These are phyloP conservation scores for Mycena vitilis DNA, from an alignment of 768 basidiomycete species.

Conservation along the genomic window DNA sequence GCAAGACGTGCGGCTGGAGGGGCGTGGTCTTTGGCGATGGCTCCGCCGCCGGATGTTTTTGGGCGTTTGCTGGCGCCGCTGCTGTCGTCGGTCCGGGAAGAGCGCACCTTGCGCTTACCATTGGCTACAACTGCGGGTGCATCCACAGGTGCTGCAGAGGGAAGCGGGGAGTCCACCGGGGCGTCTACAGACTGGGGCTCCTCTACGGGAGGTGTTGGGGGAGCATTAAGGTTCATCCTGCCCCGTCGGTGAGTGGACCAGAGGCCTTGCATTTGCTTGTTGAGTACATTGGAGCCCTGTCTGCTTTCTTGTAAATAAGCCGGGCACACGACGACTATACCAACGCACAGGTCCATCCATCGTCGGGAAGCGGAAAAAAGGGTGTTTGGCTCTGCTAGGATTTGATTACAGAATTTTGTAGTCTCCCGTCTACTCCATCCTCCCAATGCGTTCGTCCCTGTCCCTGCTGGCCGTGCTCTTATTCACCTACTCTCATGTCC, in stretches of 20 bases:
- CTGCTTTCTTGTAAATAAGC: slow-evolving; percentile 57
- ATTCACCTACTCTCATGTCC: slow-evolving; percentile 8
- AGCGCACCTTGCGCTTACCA: slow-evolving; percentile 75
- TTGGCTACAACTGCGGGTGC: slow-evolving; percentile 33
- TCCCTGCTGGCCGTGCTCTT: neutral
- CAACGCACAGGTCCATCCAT: slow-evolving; percentile 40
- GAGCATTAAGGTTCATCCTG: slow-evolving; percentile 76
- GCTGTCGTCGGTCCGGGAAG: slow-evolving; percentile 63
- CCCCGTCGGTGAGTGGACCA: slow-evolving; percentile 77
- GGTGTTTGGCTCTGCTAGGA: neutral
- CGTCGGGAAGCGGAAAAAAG: slow-evolving; percentile 1
- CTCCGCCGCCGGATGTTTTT: slow-evolving; percentile 54
- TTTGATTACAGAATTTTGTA: slow-evolving; percentile 1
- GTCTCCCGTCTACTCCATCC: slow-evolving; percentile 4
- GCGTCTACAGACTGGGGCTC: slow-evolving; percentile 37
- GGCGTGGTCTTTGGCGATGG: slow-evolving; percentile 69
- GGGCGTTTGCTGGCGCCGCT: slow-evolving; percentile 59
- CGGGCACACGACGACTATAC: neutral
- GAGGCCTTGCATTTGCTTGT: slow-evolving; percentile 82
- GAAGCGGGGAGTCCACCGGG: slow-evolving; percentile 19
- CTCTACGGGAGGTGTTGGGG: slow-evolving; percentile 39
- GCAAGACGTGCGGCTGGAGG: slow-evolving; percentile 84
- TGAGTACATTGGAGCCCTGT: slow-evolving; percentile 80
- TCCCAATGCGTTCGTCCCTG: slow-evolving; percentile 34
- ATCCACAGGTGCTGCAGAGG: slow-evolving; percentile 27